Conservation (phyloP, 2,329 filamentous ascomycete species). For the Aspergillus piperis region DNA sequence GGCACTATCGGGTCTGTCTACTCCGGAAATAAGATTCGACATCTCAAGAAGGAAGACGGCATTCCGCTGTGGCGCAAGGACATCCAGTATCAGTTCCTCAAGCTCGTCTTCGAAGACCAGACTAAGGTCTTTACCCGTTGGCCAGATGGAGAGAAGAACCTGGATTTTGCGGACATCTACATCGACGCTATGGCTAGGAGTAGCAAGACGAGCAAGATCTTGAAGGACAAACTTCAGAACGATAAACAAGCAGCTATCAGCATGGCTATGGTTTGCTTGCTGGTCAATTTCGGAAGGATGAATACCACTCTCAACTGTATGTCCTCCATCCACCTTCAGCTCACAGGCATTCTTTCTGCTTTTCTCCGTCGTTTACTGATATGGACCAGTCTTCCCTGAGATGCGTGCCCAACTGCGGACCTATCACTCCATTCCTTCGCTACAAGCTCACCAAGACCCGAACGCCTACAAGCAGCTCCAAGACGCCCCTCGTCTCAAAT, state of each 20-base stretch:
- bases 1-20: slow-evolving; percentile 67
- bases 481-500: slow-evolving; percentile 92
- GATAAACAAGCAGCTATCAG: slow-evolving; percentile 90
- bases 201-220: slow-evolving; percentile 97
- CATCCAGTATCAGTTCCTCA: slow-evolving; percentile 66
- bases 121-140: slow-evolving; percentile 81
- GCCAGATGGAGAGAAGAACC: slow-evolving; percentile 75
- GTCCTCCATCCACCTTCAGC: slow-evolving; percentile 31
- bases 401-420: slow-evolving; percentile 98
- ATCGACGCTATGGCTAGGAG: slow-evolving; percentile 98
- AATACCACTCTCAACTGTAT: slow-evolving; percentile 97
- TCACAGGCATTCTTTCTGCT: not conserved
- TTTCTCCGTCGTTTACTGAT: slow-evolving; percentile 5
- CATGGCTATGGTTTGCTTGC: slow-evolving; percentile 98
- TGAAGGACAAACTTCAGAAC: slow-evolving; percentile 92
- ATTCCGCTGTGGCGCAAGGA: slow-evolving; percentile 68
- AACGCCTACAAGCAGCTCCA: slow-evolving; percentile 98
- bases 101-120: slow-evolving; percentile 63
- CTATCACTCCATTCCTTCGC: slow-evolving; percentile 94
- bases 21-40: slow-evolving; percentile 67
- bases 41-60: slow-evolving; percentile 68
- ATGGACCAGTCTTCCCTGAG: slow-evolving; percentile 82
- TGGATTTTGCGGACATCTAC: slow-evolving; percentile 89
- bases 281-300: slow-evolving; percentile 98
- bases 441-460: slow-evolving; percentile 91